Conservation (phyloP, 148 eudicot species). For the Silene conica region DNA sequence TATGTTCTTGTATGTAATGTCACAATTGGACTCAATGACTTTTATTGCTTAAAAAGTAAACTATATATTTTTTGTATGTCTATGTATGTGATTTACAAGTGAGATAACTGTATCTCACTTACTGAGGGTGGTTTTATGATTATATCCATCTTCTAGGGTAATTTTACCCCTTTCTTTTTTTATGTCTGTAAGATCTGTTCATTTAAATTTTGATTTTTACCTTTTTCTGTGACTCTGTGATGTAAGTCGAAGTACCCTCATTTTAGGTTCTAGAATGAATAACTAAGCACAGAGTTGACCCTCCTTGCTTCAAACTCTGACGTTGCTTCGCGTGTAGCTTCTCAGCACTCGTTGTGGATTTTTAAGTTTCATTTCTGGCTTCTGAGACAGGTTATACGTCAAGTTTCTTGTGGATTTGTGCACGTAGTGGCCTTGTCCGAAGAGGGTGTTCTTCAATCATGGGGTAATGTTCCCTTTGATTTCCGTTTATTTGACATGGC, state of each 20-base stretch:
- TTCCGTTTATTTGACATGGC: neutral
- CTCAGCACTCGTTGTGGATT: neutral
- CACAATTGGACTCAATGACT: neutral
- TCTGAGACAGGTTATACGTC: slow-evolving; percentile 53
- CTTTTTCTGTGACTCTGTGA: no score
- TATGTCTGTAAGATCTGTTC: neutral
- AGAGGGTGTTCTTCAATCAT: slow-evolving; percentile 92
- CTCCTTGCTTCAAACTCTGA: neutral
- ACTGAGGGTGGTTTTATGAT: neutral
- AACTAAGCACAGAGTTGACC: neutral
- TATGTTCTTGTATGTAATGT: neutral
- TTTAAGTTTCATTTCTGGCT: neutral
- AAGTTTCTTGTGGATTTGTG: slow-evolving; percentile 94
- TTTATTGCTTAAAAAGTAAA: neutral
- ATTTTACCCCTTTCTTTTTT: neutral
- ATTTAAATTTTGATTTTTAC: neutral
- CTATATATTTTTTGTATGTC: neutral
- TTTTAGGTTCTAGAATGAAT: neutral
- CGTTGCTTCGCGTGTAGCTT: neutral
- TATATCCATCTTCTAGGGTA: neutral
- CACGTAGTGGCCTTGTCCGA: slow-evolving; percentile 77
- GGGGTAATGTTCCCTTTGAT: slow-evolving; percentile 54
- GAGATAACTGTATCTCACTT: neutral
- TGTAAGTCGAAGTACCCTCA: no score
- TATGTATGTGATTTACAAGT: neutral